These are phyloP conservation scores for Chamaecyparis obtusa DNA, from an alignment of 75 land plant genomes.

Conservation along the genomic window DNA sequence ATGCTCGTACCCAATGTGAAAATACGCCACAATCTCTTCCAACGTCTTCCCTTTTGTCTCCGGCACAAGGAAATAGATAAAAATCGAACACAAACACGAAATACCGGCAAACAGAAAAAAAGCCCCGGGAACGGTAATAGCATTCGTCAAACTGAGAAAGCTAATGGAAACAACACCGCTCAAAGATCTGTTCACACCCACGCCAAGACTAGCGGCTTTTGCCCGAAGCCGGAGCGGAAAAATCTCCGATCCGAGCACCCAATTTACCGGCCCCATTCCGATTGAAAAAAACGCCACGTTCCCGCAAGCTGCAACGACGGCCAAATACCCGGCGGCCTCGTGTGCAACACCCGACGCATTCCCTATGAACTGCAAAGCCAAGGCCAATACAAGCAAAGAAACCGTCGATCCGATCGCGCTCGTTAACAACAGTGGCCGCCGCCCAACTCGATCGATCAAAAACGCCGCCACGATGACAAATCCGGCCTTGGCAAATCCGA, in stretches of 20 bases:
- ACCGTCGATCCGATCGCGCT: conserved; percentile 62
- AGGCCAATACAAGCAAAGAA: conserved; percentile 43
- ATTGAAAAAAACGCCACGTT: conserved; percentile 78
- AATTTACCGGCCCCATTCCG: conserved; percentile 80
- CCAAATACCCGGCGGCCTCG: conserved; percentile 37
- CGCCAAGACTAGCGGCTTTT: conserved; percentile 66
- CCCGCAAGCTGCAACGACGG: conserved; percentile 57
- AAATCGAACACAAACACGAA: conserved; percentile 39
- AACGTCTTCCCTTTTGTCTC: conserved; percentile 84
- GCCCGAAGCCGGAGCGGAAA: conserved; percentile 73
- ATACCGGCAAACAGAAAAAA: conserved; percentile 59
- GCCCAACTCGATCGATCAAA: conserved; percentile 59
- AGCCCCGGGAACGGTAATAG: conserved; percentile 62
- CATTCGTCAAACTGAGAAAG: conserved; percentile 59
- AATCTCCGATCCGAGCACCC: conserved; percentile 83
- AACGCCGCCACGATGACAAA: conserved; percentile 72
- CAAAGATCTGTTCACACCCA: conserved; percentile 55
- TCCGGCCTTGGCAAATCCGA: conserved; percentile 66
- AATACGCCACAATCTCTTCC: conserved; percentile 69
- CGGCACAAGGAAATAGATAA: conserved; percentile 56
- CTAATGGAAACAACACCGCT: conserved; percentile 83
- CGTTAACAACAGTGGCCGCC: conserved; percentile 67
- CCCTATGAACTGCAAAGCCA: conserved; percentile 41
- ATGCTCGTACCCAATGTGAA: conserved; percentile 17
- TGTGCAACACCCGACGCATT: conserved; percentile 8